Evolutionary conservation across 345 rosid genomes (phyloP).

Genomic region (Hibiscus trionum): DNA sequence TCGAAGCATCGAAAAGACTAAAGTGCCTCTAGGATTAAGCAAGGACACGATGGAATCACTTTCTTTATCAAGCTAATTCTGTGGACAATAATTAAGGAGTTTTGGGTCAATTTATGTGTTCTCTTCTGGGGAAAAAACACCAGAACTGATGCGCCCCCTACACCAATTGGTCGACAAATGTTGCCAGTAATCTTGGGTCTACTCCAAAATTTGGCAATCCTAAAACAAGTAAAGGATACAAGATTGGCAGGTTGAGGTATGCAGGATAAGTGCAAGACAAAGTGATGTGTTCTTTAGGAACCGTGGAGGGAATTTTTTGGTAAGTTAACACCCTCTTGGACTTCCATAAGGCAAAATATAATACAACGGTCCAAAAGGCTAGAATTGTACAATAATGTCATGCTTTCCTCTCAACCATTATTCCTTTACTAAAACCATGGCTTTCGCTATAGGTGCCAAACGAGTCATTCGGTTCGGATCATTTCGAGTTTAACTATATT

Average conservation of each 20-base stretch:
- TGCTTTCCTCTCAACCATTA: slow-evolving; percentile 15
- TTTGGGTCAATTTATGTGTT: neutral
- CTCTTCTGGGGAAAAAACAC: neutral
- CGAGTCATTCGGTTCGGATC: too few species aligned
- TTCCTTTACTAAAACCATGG: slow-evolving; percentile 11
- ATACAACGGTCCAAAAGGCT: slow-evolving; percentile 8
- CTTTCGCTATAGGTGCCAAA: neutral
- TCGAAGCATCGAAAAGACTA: neutral
- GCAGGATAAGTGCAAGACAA: slow-evolving; percentile 8
- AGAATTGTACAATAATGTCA: slow-evolving; percentile 5
- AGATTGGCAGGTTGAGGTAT: slow-evolving; percentile 9
- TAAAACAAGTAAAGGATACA: slow-evolving; percentile 11
- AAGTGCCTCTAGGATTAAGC: neutral
- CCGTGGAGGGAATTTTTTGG: slow-evolving; percentile 3
- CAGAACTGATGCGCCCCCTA: neutral
- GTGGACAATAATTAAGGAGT: neutral
- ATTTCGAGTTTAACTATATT: too few species aligned
- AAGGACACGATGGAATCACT: neutral
- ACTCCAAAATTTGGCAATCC: slow-evolving; percentile 7
- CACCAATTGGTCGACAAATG: slow-evolving; percentile 12
- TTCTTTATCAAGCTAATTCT: neutral
- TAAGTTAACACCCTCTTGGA: slow-evolving; percentile 3
- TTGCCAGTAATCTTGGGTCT: slow-evolving; percentile 1
- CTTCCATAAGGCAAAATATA: neutral
- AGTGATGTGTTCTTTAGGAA: neutral